Percentiles rank a stretch among this genome's conserved stretches.
Evolutionary conservation across 805 yeast genomes (phyloP).

Genomic region (Candida wancherniae): DNA sequence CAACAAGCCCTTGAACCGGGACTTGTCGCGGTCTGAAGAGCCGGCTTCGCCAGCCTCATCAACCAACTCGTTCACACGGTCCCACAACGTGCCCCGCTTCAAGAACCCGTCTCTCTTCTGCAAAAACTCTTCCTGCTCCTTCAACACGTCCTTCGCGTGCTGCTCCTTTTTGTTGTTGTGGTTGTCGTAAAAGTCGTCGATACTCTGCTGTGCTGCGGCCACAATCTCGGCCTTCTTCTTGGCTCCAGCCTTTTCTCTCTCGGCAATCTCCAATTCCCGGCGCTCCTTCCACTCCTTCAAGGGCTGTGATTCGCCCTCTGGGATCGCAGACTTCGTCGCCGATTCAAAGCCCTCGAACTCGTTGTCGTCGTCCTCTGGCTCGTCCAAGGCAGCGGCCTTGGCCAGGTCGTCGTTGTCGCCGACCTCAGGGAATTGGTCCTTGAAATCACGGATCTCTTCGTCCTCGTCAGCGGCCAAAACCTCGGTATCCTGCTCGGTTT

Average conservation of each 20-base stretch:
- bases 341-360: conserved; percentile 35
- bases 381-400: conserved; percentile 9
- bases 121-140: conserved; percentile 67
- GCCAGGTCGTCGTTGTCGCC: conserved; percentile 22
- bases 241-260: conserved; percentile 69
- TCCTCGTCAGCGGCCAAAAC: conserved; percentile 35
- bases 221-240: conserved; percentile 62
- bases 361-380: conserved; percentile 34
- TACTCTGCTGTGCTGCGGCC: conserved; percentile 71
- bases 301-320: conserved; percentile 47
- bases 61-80: conserved; percentile 50
- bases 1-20: conserved; percentile 64
- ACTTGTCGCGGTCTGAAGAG: conserved; percentile 55
- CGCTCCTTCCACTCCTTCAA: conserved; percentile 74
- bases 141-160: conserved; percentile 55
- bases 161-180: conserved; percentile 81
- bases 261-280: conserved; percentile 69
- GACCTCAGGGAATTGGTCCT: conserved; percentile 61
- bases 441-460: conserved; percentile 51
- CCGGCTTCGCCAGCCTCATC: conserved; percentile 38
- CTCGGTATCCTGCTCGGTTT: conserved; percentile 57
- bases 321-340: conserved; percentile 10
- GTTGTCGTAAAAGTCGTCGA: conserved; percentile 89
- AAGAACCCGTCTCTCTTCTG: conserved; percentile 67
- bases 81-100: conserved; percentile 48